A percentile compares a stretch with the other conserved stretches of the same genome.
Evolutionary conservation across 2,329 filamentous ascomycete genomes (phyloP).

Genomic region (Byssothecium circinans): DNA sequence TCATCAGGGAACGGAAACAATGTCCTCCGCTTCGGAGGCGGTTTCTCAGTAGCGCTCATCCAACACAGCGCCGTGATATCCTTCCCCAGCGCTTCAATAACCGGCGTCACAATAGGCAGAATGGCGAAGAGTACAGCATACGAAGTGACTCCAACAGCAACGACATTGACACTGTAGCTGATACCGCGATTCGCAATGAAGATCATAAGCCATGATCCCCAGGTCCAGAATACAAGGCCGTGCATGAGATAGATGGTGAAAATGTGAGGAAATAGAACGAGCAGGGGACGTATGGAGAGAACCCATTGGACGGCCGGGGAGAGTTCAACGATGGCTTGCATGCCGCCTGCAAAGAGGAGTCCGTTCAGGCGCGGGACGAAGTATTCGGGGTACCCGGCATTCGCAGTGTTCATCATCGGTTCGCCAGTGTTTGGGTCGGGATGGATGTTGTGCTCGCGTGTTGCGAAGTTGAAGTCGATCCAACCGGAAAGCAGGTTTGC

Average conservation of each 20-base stretch:
- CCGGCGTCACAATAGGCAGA: conserved; percentile 42
- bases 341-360: conserved; percentile 45
- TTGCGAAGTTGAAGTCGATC: conserved; percentile 43
- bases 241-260: conserved; percentile 55
- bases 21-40: conserved; percentile 33
- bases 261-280: conserved; percentile 52
- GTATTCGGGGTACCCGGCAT: conserved; percentile 48
- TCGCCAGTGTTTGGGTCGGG: conserved; percentile 46
- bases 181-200: conserved; percentile 34
- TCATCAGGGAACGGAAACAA: conserved; percentile 36
- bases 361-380: conserved; percentile 49
- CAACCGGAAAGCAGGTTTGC: conserved; percentile 45
- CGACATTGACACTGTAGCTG: conserved; percentile 39
- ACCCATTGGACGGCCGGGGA: conserved; percentile 45
- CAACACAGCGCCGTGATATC: conserved; percentile 44
- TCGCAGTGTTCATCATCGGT: conserved; percentile 37
- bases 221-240: conserved; percentile 51
- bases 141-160: conserved; percentile 41
- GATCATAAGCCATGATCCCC: conserved; percentile 43
- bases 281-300: conserved; percentile 44
- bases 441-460: conserved; percentile 48
- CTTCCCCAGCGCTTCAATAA: conserved; percentile 45
- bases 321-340: conserved; percentile 43
- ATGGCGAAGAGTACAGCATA: conserved; percentile 37
- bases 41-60: conserved; percentile 41